These are phyloP conservation scores for Phytophthora quininea DNA, from an alignment of 352 stramenopile genomes.

Conservation along the genomic window DNA sequence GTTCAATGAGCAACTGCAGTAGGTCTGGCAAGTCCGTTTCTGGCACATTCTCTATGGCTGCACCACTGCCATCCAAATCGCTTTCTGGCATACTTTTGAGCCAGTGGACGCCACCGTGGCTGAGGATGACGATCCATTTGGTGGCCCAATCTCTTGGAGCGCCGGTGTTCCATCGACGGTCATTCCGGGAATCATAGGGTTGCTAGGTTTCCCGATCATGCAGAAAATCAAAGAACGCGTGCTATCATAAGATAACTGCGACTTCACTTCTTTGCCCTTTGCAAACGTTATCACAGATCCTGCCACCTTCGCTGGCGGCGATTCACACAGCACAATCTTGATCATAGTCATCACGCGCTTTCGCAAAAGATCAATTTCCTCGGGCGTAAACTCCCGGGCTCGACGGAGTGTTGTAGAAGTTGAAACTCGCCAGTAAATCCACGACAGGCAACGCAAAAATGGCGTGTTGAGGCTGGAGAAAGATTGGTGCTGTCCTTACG, in stretches of 20 bases:
- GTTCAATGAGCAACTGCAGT: slow-evolving; percentile 77
- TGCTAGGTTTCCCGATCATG: slow-evolving; percentile 87
- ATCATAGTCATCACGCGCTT: slow-evolving; percentile 78
- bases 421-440: slow-evolving; percentile 76
- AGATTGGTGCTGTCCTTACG: slow-evolving; percentile 75
- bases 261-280: slow-evolving; percentile 72
- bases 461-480: slow-evolving; percentile 74
- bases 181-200: slow-evolving; percentile 65
- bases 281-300: slow-evolving; percentile 59
- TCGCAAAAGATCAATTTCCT: slow-evolving; percentile 71
- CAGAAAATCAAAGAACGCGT: slow-evolving; percentile 85
- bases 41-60: slow-evolving; percentile 76
- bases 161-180: slow-evolving; percentile 67
- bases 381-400: slow-evolving; percentile 45
- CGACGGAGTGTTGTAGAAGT: slow-evolving; percentile 57
- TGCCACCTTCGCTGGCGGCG: slow-evolving; percentile 51
- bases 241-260: slow-evolving; percentile 82
- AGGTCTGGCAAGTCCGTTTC: slow-evolving; percentile 77
- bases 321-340: slow-evolving; percentile 81
- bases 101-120: slow-evolving; percentile 40
- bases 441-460: slow-evolving; percentile 84
- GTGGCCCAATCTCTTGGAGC: slow-evolving; percentile 51
- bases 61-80: slow-evolving; percentile 65
- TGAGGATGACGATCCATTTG: slow-evolving; percentile 44
- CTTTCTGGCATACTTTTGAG: slow-evolving; percentile 64